Evolutionary conservation across 1,284 basidiomycete genomes (phyloP), one percentile per base, ranked within the genome.

Genomic region (Tetrapyrgos nigripes): DNA sequence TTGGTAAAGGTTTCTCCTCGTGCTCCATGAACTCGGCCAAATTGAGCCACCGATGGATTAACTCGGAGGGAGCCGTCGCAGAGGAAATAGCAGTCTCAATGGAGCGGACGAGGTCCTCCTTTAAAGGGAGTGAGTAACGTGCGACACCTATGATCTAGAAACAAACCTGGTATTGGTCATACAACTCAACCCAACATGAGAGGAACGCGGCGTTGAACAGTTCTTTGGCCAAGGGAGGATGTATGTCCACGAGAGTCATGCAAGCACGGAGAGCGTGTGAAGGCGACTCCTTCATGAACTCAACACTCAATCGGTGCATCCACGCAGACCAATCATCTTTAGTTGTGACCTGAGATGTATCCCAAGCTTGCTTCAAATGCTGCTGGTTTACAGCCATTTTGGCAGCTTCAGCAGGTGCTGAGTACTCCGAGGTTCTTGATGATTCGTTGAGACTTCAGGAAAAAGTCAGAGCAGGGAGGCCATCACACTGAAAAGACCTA

Each of bases 11-110:
- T 72, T 98, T 98, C 73, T 99, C 97, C 74, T 99, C 97, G 68
- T 98, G 97, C 75, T 99, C 97, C 94, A 99, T 98, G 73, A 99
- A 99, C 74, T 99, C 97, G 8, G 96, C 96, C n/a, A 99, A 83
- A 73, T 96, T 96, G 61, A 99, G 85, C 28, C 99, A 81, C 49
- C 93, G 88, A 71, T 98, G 94, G n/a, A 97, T 93, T 29, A 99
- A 84, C 56, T 98, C 96, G 3, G 93, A 85, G 0, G 97, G 94
- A 2, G 94, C 89, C 3, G 83, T 86, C 11, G 84, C 80, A 2
- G 82, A 94, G 61, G 91, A 93, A 64, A 99, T 92, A 0, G 97
- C 97, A 57, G 78, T 80, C 70, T 98, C 94, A 52, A 99, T 93
- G 4, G 95, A 90, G 44, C 90, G 88, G 49, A 98, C 95, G 43